A percentile compares a stretch with the other conserved stretches of the same genome.
These are phyloP conservation scores for Vanderwaltozyma yarrowii DNA, from an alignment of 805 yeast species.

Conservation along the genomic window DNA sequence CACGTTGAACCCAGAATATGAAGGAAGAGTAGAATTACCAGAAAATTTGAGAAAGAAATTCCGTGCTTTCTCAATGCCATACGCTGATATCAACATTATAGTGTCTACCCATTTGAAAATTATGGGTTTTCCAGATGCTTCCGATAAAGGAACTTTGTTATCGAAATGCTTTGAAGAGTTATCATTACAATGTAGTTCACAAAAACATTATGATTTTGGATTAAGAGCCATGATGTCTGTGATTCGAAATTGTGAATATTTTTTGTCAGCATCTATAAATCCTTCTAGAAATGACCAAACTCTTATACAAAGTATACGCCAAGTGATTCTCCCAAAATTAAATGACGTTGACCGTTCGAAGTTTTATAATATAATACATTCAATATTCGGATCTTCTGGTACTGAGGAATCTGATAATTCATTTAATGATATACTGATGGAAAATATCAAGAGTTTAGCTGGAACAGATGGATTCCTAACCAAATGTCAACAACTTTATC, in stretches of 20 bases:
- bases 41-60: slow-evolving; percentile 77
- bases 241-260: slow-evolving; percentile 26
- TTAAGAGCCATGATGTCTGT: slow-evolving; percentile 34
- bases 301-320: slow-evolving; percentile 38
- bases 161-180: slow-evolving; percentile 47
- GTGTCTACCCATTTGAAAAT: slow-evolving; percentile 63
- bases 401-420: not conserved
- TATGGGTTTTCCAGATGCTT: slow-evolving; percentile 53
- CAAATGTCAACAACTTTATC: slow-evolving; percentile 52
- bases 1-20: slow-evolving; percentile 85
- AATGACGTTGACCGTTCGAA: slow-evolving; percentile 38
- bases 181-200: slow-evolving; percentile 35
- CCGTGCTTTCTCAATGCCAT: slow-evolving; percentile 60
- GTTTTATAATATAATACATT: not conserved
- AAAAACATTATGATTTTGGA: slow-evolving; percentile 85
- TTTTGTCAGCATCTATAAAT: too few species aligned
- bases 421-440: not conserved
- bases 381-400: not conserved
- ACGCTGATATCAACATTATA: slow-evolving; percentile 61
- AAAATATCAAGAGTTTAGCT: too few species aligned
- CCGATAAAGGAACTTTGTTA: slow-evolving; percentile 34
- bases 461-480: slow-evolving; percentile 36
- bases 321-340: slow-evolving; percentile 61
- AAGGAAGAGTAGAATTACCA: slow-evolving; percentile 74
- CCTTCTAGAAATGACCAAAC: too few species aligned